These are phyloP conservation scores for Berkeleyomyces rouxiae DNA, from an alignment of 2,329 filamentous ascomycete genomes.

Conservation along the genomic window DNA sequence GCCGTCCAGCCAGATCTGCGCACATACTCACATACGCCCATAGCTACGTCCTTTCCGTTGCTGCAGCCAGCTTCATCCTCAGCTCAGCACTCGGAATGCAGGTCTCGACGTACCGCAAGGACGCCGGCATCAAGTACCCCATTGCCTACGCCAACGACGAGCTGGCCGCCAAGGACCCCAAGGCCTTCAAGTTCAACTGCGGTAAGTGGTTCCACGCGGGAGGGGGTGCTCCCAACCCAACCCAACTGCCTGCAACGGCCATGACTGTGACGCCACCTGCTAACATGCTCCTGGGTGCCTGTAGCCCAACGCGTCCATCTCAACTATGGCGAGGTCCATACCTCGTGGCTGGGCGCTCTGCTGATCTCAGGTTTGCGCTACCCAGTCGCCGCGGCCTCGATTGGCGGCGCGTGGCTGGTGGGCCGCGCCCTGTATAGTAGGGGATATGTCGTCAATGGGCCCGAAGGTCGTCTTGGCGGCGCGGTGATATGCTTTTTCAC, in stretches of 20 bases:
- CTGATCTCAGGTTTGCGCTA: conserved; percentile 39
- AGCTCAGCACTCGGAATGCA: conserved; percentile 35
- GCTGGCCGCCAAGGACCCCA: conserved; percentile 35
- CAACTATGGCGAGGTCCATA: conserved; percentile 47
- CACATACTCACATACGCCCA: conserved; percentile 6
- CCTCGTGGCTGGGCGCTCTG: conserved; percentile 34
- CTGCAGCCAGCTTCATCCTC: conserved; percentile 40
- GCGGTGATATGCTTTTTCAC: conserved; percentile 21
- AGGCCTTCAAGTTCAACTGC: conserved; percentile 45
- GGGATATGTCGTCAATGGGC: conserved; percentile 35
- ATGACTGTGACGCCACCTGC: background rate
- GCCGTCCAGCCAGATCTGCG: background rate
- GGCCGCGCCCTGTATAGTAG: conserved; percentile 36
- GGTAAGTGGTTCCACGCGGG: conserved; percentile 22
- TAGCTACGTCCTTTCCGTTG: conserved; percentile 45
- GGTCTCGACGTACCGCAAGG: conserved; percentile 33
- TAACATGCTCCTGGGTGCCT: background rate
- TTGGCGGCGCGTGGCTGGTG: conserved; percentile 37
- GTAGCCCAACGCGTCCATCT: conserved; percentile 42
- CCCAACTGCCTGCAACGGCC: too few species aligned
- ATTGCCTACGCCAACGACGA: conserved; percentile 38
- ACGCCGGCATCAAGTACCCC: conserved; percentile 39
- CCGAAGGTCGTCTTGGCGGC: conserved; percentile 29
- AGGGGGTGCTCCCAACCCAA: background rate
- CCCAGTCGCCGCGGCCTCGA: conserved; percentile 31